These are phyloP conservation scores for Cladosporium oxysporum DNA, from an alignment of 2,329 filamentous ascomycete genomes.

Conservation along the genomic window DNA sequence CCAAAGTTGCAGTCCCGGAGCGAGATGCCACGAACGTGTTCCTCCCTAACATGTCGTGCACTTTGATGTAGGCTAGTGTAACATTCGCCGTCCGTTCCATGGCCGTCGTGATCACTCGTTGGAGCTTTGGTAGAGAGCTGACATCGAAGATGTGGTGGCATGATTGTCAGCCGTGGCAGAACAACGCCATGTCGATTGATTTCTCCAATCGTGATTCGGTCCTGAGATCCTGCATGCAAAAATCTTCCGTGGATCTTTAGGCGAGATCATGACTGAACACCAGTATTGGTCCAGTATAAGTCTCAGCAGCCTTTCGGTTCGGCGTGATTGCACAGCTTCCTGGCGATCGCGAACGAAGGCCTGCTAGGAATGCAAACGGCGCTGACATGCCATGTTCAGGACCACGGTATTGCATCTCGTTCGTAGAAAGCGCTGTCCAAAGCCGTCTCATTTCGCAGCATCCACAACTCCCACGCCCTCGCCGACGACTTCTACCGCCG, in stretches of 20 bases:
- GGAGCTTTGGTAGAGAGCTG: not conserved
- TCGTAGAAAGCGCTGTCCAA: not conserved
- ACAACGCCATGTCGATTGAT: not conserved
- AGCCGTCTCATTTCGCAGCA: not conserved
- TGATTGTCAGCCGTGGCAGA: not conserved
- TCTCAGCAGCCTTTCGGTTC: not conserved
- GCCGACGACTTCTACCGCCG: conserved; percentile 5
- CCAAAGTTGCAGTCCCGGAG: not conserved
- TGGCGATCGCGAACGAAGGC: too few species aligned
- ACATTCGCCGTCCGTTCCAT: not conserved
- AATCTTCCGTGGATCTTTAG: not conserved
- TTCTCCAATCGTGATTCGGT: not conserved
- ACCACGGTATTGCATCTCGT: too few species aligned
- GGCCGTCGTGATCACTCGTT: not conserved
- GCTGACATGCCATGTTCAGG: too few species aligned
- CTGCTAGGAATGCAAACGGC: not conserved
- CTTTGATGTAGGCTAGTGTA: not conserved
- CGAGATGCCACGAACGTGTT: not conserved
- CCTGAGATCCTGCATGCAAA: not conserved
- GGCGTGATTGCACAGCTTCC: not conserved
- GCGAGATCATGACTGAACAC: not conserved
- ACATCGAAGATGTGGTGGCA: too few species aligned
- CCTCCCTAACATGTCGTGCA: not conserved
- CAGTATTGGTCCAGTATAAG: not conserved
- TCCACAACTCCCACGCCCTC: conserved; percentile 11